Conservation (phyloP, 2,329 filamentous ascomycete genomes). For the Xylariaceae sp. region DNA sequence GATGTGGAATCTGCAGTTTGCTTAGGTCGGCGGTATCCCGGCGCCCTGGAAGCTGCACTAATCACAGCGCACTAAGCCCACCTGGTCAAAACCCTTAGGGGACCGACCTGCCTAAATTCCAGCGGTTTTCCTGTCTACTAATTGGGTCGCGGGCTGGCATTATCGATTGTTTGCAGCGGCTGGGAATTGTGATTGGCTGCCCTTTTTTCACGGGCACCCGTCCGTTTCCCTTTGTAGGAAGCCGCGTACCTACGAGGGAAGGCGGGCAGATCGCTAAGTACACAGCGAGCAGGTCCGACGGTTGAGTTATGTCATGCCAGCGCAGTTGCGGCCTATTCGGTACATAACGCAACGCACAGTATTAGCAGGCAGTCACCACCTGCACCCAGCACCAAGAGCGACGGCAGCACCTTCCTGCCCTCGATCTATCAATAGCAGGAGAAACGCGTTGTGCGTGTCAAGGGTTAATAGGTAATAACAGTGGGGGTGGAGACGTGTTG, state of each 20-base stretch:
- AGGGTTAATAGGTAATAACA: slow-evolving; percentile 9
- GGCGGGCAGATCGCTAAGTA: too few species aligned
- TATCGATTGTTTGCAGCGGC: background rate
- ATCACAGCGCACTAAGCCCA: background rate
- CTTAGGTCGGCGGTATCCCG: background rate
- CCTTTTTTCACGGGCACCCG: background rate
- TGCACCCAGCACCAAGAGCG: too few species aligned
- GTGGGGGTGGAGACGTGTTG: slow-evolving; percentile 12
- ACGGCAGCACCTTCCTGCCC: too few species aligned
- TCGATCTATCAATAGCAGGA: background rate
- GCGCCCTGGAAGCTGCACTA: background rate
- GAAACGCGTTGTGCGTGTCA: slow-evolving; percentile 14
- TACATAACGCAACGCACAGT: too few species aligned
- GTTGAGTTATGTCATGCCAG: background rate
- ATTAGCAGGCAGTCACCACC: too few species aligned
- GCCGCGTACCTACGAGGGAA: background rate
- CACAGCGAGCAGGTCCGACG: background rate
- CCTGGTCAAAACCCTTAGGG: background rate
- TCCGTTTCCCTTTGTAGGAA: slow-evolving; percentile 5
- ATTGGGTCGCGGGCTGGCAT: background rate
- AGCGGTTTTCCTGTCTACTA: background rate
- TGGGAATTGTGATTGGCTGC: slow-evolving; percentile 15
- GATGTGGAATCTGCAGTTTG: background rate
- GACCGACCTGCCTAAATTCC: background rate
- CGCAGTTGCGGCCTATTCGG: background rate